Evolutionary conservation across 2,329 filamentous ascomycete genomes (phyloP).

Genomic region (Ploettnerulaceae sp.): DNA sequence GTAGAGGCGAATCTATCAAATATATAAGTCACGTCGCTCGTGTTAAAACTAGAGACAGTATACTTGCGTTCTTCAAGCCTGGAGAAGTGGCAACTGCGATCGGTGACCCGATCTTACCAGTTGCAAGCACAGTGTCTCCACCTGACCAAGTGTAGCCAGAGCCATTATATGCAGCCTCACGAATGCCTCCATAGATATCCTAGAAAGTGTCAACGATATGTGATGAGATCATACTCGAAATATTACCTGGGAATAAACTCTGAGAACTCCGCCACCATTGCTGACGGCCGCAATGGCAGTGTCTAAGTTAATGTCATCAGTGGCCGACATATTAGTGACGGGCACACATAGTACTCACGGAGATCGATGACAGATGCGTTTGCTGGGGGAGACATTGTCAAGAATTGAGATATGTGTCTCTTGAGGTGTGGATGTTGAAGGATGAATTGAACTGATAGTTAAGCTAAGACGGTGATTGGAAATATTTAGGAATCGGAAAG

Average conservation of each 20-base stretch:
- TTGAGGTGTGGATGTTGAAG: background rate
- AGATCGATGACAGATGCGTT: background rate
- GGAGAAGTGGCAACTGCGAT: slow-evolving; percentile 7
- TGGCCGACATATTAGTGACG: background rate
- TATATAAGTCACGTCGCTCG: background rate
- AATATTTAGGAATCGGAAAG: background rate
- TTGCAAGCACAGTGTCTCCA: slow-evolving; percentile 1
- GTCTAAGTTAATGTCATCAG: background rate
- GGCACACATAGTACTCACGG: background rate
- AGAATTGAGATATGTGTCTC: background rate
- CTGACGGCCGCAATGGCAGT: slow-evolving; percentile 8
- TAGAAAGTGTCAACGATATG: background rate
- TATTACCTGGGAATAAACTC: slow-evolving; percentile 8
- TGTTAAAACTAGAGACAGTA: background rate
- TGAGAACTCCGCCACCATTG: slow-evolving; percentile 2
- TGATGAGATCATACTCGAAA: background rate
- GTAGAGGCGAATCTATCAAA: slow-evolving; percentile 11
- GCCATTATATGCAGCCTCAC: slow-evolving; percentile 8
- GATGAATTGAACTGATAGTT: background rate
- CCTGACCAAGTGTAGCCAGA: slow-evolving; percentile 9
- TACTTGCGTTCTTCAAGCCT: slow-evolving; percentile 7
- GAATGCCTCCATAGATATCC: slow-evolving; percentile 7
- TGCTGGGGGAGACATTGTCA: background rate
- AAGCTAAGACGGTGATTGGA: too few relatives aligned
- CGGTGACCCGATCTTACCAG: background rate